Base-by-base conservation (phyloP, 1,284 basidiomycete genomes). In the Amylostereum areolatum region DNA sequence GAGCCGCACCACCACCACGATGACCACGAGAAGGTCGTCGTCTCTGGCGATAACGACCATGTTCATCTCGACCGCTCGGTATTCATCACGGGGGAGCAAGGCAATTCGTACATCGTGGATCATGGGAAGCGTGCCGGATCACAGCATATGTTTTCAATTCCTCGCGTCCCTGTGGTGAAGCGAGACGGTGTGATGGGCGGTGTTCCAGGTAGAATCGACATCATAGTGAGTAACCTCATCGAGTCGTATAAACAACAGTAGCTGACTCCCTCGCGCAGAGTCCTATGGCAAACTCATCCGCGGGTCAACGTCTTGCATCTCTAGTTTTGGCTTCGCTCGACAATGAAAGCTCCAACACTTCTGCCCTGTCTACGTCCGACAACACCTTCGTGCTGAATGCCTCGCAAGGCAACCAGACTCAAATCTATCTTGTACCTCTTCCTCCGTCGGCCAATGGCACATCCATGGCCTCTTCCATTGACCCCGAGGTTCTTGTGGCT, bases 361-460 rank as follows among this genome's bases (percentile, higher is more conserved):
- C 55, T 18, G 33, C 53, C 24, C 52, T 51, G n/a, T 46, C 64
- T 1, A 28, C 41, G n/a, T 28, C 41, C 24, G 60, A 68, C 48
- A 61, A 60, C 39, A 62, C 68, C 24, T 78, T 77, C 56, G 66
- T 74, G 25, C 62, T 85, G 45, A 76, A 77, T 54, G 83, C 81
- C 4, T 82, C 82, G 1, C 67, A 73, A 44, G 65, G 66, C 25
- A 73, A 78, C 46, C 64, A 64, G 45, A 83, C 82, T 1, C 69
- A 71, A 56, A 68, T 85, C 54, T 74, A 68, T 57, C 67, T 82
- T 46, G 69, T 78, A 47, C 57, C 69, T 2, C 48, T 52, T 1
- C 49, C 53, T 8, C 24, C 48, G 11, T 36, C 46, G n/a, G 9
- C 44, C 27, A 29, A 25, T 8, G 28, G 39, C 8, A 10, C 53